A percentile compares a stretch with the other conserved stretches of the same genome.
phyloP scores from a whole-genome alignment of 2,329 filamentous ascomycete genomes.

The Colletotrichum cereale region DNA sequence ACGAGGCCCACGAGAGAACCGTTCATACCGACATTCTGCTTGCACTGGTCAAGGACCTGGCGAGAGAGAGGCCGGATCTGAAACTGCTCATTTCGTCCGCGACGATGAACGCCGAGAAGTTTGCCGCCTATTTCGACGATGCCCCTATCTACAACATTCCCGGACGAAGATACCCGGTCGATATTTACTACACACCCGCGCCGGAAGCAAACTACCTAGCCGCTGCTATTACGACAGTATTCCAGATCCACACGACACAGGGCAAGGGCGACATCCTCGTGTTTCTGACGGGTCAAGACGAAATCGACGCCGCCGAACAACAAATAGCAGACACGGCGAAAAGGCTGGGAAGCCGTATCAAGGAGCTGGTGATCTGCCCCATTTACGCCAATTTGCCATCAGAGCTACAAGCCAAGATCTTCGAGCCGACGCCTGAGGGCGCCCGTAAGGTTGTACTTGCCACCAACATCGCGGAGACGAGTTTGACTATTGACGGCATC shows the following conservation, averaged over 20 bases:
- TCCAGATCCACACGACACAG: conserved; percentile 93
- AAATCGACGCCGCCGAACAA: conserved; percentile 90
- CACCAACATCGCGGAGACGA: conserved; percentile 97
- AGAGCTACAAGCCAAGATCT: conserved; percentile 92
- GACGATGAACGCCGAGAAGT: conserved; percentile 94
- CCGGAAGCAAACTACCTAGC: conserved; percentile 95
- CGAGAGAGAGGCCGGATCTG: conserved; percentile 83
- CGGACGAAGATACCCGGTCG: conserved; percentile 88
- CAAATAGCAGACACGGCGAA: conserved; percentile 87
- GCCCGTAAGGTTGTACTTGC: conserved; percentile 92
- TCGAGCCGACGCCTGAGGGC: conserved; percentile 88
- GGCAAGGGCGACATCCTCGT: conserved; percentile 90
- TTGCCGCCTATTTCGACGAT: conserved; percentile 91
- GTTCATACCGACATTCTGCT: conserved; percentile 92
- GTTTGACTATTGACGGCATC: conserved; percentile 94
- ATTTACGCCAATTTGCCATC: conserved; percentile 95
- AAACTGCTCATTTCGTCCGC: conserved; percentile 94
- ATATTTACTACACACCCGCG: conserved; percentile 89
- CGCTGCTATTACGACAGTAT: conserved; percentile 91
- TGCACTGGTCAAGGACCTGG: conserved; percentile 89
- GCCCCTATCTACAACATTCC: conserved; percentile 96
- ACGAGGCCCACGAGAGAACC: conserved; percentile 96
- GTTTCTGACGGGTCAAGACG: conserved; percentile 95
- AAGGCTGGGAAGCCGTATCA: conserved; percentile 86
- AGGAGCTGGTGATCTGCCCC: conserved; percentile 89